These are phyloP conservation scores for Fragilaria crotonensis DNA, from an alignment of 108 stramenopile species.

Conservation along the genomic window DNA sequence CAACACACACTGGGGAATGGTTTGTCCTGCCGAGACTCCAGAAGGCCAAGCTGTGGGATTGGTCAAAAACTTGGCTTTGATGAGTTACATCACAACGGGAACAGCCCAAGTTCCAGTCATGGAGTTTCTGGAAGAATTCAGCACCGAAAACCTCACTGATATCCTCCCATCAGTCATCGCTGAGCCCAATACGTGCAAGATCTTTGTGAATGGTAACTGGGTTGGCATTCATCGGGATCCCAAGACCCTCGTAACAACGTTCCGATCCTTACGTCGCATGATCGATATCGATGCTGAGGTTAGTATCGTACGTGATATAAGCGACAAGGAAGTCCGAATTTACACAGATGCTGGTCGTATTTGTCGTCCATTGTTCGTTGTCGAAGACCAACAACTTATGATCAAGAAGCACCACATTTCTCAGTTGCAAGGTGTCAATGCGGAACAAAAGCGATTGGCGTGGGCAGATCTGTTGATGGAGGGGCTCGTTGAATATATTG, in stretches of 20 bases:
- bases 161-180: slow-evolving; percentile 92
- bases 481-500: slow-evolving; percentile 95
- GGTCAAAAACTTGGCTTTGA: slow-evolving; percentile 97
- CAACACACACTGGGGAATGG: slow-evolving; percentile 99
- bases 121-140: slow-evolving; percentile 94
- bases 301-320: slow-evolving; percentile 92
- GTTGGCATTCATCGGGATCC: slow-evolving; percentile 97
- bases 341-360: slow-evolving; percentile 99
- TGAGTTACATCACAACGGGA: slow-evolving; percentile 97
- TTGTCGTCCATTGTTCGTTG: slow-evolving; percentile 96
- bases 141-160: slow-evolving; percentile 86
- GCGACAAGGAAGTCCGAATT: slow-evolving; percentile 91
- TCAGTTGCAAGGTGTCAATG: slow-evolving; percentile 49
- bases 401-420: slow-evolving; percentile 84
- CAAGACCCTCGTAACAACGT: slow-evolving; percentile 80
- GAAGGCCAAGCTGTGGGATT: slow-evolving; percentile 98
- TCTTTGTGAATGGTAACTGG: slow-evolving; percentile 99
- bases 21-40: slow-evolving; percentile 96
- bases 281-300: slow-evolving; percentile 97
- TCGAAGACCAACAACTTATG: slow-evolving; percentile 73
- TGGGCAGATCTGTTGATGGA: slow-evolving; percentile 91
- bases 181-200: slow-evolving; percentile 90
- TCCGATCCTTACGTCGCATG: slow-evolving; percentile 86
- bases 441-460: slow-evolving; percentile 69
- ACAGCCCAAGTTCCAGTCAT: slow-evolving; percentile 87